These are phyloP conservation scores for Lunularia cruciata DNA, from an alignment of 225 moss, liverwort and hornwort species.

Conservation along the genomic window DNA sequence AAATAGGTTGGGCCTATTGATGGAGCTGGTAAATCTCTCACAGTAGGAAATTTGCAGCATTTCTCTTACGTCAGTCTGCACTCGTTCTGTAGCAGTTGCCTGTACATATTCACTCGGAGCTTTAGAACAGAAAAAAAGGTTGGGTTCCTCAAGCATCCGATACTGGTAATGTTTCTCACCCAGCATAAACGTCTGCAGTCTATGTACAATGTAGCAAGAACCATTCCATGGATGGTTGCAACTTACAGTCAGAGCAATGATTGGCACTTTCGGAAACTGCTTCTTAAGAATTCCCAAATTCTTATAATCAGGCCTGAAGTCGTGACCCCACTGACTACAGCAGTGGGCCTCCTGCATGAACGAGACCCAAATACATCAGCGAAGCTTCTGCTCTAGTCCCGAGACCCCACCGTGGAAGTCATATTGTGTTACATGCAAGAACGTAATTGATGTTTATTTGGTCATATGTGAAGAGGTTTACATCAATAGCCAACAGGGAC, in stretches of 20 bases:
- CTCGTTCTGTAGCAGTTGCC: constrained; percentile 98
- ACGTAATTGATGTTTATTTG: no score
- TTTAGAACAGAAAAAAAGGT: neutral
- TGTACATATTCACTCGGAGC: constrained; percentile 22
- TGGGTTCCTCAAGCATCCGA: no score
- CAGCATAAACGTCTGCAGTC: no score
- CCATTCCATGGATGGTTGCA: no score
- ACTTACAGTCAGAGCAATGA: constrained; percentile 95
- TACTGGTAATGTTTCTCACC: no score
- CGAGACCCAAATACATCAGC: neutral
- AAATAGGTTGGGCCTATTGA: constrained; percentile 91
- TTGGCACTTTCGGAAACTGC: constrained; percentile 93
- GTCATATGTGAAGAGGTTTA: constrained; percentile 39
- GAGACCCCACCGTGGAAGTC: neutral
- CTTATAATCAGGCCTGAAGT: constrained; percentile 97
- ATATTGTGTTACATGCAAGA: neutral
- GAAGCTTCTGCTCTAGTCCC: neutral
- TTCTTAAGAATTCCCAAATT: constrained; percentile 91
- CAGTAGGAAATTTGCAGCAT: constrained; percentile 86
- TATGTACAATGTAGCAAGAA: no score
- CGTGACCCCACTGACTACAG: constrained; percentile 99
- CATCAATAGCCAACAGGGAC: constrained; percentile 92
- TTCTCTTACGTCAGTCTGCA: constrained; percentile 83
- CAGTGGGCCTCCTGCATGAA: constrained; percentile 94
- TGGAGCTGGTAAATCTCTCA: constrained; percentile 90